A percentile compares a stretch with the other conserved stretches of the same genome.
These are phyloP conservation scores for Phialophora expanda DNA, from an alignment of 2,329 filamentous ascomycete genomes.

Conservation along the genomic window DNA sequence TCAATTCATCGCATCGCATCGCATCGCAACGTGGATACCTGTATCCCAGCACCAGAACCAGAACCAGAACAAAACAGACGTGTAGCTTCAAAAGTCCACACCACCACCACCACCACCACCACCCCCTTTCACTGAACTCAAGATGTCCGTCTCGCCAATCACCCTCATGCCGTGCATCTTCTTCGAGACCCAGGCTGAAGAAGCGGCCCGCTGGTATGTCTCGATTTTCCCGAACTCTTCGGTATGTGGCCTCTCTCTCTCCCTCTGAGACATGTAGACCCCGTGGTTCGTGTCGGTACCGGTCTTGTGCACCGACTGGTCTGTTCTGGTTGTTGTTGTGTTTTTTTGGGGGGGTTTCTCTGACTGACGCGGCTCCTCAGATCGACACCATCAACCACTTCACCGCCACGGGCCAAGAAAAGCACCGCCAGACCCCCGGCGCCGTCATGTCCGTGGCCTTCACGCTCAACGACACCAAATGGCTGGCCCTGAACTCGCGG, in stretches of 20 bases:
- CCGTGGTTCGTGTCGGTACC: background rate
- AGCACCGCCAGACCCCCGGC: conserved; percentile 42
- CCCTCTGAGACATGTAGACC: background rate
- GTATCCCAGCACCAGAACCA: background rate
- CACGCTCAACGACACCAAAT: conserved; percentile 48
- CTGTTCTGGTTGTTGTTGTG: too few relatives aligned
- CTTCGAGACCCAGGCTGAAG: conserved; percentile 40
- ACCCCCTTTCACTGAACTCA: background rate
- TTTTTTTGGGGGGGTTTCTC: too few relatives aligned
- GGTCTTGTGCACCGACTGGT: background rate
- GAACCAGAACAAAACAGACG: background rate
- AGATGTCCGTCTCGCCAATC: conserved; percentile 20
- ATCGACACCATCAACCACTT: conserved; percentile 42
- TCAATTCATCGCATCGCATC: too few relatives aligned
- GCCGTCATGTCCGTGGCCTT: conserved; percentile 45
- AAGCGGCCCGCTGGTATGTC: conserved; percentile 39
- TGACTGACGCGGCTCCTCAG: background rate
- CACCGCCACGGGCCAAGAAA: conserved; percentile 42
- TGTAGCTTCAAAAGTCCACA: background rate
- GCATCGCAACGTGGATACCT: too few relatives aligned
- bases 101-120: background rate
- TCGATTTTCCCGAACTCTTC: conserved; percentile 38
- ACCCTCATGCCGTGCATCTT: conserved; percentile 39
- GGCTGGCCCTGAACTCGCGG: conserved; percentile 54
- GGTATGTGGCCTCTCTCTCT: background rate